Evolutionary conservation across 768 basidiomycete genomes (phyloP), one percentile per base, ranked within the genome.

Genomic region (Pleurotus tuber-regium): DNA sequence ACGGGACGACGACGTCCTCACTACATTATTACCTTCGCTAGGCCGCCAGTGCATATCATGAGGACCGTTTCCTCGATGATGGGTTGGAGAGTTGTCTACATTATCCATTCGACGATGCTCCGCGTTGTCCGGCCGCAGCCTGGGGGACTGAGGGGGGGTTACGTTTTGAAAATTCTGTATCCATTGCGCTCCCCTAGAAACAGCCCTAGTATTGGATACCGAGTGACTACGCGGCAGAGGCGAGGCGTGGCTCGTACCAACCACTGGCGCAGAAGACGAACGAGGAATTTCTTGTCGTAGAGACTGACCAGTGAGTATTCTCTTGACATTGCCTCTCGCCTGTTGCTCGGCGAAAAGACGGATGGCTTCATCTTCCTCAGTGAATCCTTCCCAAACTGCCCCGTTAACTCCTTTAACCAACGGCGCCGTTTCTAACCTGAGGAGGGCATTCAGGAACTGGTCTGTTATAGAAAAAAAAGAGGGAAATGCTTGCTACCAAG

Each of bases 371-470:
- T 66, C 72, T 54, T 73, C 57, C 2, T 74, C 67, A 2, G 52
- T 7, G 56, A 77, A 82, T 39, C 75, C 66, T 52, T 82, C 70
- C 56, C 70, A 61, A 4, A 74, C 54, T 2, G 76, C 62, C 28
- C 70, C 72, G 7, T 74, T 64, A 8, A 81, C 68, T 3, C 72
- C 67, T 47, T 58, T 71, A 9, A 78, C 74, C 47, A 75, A 66
- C 6, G 74, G 70, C 1, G 63, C 68, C 14, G 69, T 72, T 58
- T 79, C 73, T 8, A 73, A 59, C 82, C 81, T 83, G 44, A 29
- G 21, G 12, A 28, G 33, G 23, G 9, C 14, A 44, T 16, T 51
- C 18, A 40, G 10, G n/a, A n/a, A n/a, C n/a, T n/a, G n/a, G n/a
- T n/a, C n/a, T n/a, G n/a, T n/a, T n/a, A n/a, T n/a, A n/a, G n/a